Evolutionary conservation across 495 filamentous ascomycete genomes (phyloP).

Genomic region (Lasiosphaeria miniovina): DNA sequence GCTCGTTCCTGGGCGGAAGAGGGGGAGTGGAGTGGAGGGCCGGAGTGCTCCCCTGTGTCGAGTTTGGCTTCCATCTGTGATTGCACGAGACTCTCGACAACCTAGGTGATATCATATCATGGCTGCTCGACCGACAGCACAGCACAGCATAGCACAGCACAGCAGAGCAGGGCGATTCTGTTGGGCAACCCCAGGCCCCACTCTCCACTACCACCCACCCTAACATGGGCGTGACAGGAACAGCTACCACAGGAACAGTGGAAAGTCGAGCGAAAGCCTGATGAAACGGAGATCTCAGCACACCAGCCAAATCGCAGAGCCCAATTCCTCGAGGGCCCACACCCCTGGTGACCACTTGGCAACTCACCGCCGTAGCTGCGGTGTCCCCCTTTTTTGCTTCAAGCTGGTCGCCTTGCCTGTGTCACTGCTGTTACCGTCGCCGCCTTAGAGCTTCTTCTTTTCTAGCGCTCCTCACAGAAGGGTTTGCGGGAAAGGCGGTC

Average conservation of each 20-base stretch:
- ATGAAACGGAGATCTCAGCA: constrained; percentile 11
- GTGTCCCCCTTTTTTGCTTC: background rate
- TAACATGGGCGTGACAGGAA: no score
- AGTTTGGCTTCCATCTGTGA: background rate
- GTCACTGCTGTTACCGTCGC: background rate
- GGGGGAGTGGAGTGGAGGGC: background rate
- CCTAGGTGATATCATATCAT: constrained; percentile 16
- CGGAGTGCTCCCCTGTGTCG: background rate
- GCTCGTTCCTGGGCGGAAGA: constrained; percentile 4
- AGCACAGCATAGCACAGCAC: no score
- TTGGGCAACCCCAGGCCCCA: no score
- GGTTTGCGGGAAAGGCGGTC: constrained; percentile 8
- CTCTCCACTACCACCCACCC: no score
- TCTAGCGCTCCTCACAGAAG: background rate
- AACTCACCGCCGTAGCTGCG: background rate
- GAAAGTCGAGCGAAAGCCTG: constrained; percentile 8
- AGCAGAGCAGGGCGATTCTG: no score
- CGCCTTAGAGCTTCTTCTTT: constrained; percentile 4
- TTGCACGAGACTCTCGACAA: constrained; percentile 5
- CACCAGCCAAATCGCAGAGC: constrained; percentile 19
- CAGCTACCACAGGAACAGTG: constrained; percentile 12
- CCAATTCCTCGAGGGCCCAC: constrained; percentile 13
- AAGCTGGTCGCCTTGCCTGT: background rate
- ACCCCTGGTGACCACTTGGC: constrained; percentile 29
- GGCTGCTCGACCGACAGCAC: background rate